phyloP scores from a whole-genome alignment of 1,284 basidiomycete genomes.

The Ustilago crameri region DNA sequence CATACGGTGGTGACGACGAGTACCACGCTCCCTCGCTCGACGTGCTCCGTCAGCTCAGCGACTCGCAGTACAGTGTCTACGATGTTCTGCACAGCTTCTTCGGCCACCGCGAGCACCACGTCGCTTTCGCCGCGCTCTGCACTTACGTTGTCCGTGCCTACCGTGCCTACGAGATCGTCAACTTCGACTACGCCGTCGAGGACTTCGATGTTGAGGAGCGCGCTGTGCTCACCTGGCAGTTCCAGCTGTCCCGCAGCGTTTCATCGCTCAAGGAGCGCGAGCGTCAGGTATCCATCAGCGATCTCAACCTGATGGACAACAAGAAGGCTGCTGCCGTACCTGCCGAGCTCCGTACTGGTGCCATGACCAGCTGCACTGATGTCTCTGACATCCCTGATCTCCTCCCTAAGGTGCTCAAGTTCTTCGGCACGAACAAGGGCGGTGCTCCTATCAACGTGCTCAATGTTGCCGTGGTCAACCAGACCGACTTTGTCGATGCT shows the following conservation, averaged over 20 bases:
- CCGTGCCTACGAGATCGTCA: slow-evolving; percentile 89
- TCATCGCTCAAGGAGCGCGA: slow-evolving; percentile 57
- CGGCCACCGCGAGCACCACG: slow-evolving; percentile 75
- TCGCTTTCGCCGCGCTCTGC: slow-evolving; percentile 90
- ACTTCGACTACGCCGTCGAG: slow-evolving; percentile 84
- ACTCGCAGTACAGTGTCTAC: slow-evolving; percentile 95
- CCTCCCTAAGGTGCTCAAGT: slow-evolving; percentile 57
- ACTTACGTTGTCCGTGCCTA: slow-evolving; percentile 96
- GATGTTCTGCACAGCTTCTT: slow-evolving; percentile 98
- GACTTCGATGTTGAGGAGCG: slow-evolving; percentile 75
- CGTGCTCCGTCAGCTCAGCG: slow-evolving; percentile 89
- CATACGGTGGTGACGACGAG: slow-evolving; percentile 83
- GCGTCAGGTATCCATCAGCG: slow-evolving; percentile 64
- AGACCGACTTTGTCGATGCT: slow-evolving; percentile 80
- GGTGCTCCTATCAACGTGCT: slow-evolving; percentile 73
- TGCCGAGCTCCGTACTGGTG: slow-evolving; percentile 60
- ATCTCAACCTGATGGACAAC: slow-evolving; percentile 58
- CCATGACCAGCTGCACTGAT: slow-evolving; percentile 64
- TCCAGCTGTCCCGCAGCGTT: slow-evolving; percentile 72
- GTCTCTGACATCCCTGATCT: slow-evolving; percentile 57
- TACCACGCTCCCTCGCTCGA: slow-evolving; percentile 78
- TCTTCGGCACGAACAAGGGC: slow-evolving; percentile 48
- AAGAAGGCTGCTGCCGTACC: slow-evolving; percentile 41
- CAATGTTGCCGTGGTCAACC: slow-evolving; percentile 76
- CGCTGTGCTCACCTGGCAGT: slow-evolving; percentile 66